Evolutionary conservation across 768 basidiomycete genomes (phyloP).

Genomic region (Suillus paluster): DNA sequence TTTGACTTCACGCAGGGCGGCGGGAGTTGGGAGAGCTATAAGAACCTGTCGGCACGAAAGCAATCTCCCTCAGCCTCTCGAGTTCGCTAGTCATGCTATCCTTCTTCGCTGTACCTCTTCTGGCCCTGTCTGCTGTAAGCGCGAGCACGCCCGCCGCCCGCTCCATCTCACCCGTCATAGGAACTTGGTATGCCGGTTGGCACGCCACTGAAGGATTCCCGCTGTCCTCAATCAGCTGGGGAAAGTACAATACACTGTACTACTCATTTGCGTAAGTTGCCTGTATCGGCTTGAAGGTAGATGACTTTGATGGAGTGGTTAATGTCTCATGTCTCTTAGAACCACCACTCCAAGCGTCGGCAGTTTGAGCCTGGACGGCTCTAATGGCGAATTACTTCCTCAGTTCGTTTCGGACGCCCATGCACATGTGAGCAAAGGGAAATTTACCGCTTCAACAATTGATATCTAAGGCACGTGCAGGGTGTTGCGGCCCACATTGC

Average conservation of each 20-base stretch:
- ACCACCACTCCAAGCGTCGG: conserved; percentile 7
- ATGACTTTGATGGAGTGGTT: neutral
- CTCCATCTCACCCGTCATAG: conserved; percentile 12
- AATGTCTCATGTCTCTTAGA: neutral
- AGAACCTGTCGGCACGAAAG: neutral
- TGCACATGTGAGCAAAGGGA: neutral
- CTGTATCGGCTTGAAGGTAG: neutral
- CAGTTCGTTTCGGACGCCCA: conserved; percentile 11
- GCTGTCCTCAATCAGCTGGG: conserved; percentile 48
- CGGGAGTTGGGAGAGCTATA: neutral
- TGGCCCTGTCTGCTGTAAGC: neutral
- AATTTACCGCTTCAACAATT: neutral
- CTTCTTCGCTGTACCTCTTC: neutral
- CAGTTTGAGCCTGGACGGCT: conserved; percentile 2
- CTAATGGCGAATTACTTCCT: conserved; percentile 5
- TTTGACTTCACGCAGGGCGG: neutral
- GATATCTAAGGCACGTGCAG: conserved; percentile 28
- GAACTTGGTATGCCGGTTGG: conserved; percentile 53
- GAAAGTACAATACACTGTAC: conserved; percentile 55
- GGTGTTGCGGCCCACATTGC: conserved; percentile 55
- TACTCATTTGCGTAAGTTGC: conserved; percentile 62
- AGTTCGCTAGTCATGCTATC: neutral
- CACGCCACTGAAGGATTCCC: conserved; percentile 40
- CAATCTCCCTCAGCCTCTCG: neutral
- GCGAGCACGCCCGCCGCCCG: neutral